Base-by-base conservation (phyloP, 1,284 basidiomycete species). In the Sutorius eximius region DNA sequence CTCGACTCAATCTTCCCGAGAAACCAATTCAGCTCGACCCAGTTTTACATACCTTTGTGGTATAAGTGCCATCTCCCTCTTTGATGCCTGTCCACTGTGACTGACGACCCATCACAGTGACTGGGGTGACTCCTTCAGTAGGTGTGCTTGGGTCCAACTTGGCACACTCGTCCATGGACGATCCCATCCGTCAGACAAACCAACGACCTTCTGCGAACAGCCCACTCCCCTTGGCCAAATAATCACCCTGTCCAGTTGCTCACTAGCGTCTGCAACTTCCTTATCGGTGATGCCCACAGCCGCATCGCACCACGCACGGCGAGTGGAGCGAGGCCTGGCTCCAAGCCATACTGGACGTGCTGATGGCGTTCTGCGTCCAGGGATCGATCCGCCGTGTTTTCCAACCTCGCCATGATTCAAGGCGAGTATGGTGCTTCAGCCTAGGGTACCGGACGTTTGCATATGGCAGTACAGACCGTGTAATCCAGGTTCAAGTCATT, bases 251-350 rank as follows among this genome's bases (percentile, higher is more conserved):
- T 66, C 1, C 70, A 73, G 7, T 71, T 74, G 4, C 76, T 79
- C 1, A 75, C 70, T n/a, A 76, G 75, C 48, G 78, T 76, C 4
- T 67, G 70, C 18, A 73, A 77, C 52, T 74, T 82, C 55, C 72
- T 82, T 12, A 54, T 81, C 5, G 69, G 77, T 2, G 79, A 81
- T 52, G 75, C 70, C 33, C 81, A 82, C 32, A 79, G 80, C n/a
- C n/a, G n/a, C n/a, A n/a, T 7, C 71, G 73, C 13, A 79, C 80
- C 2, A 63, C 38, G 1, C 67, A 70, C 3, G 65, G 72, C 2
- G 57, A 66, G 0, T 67, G 61, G 33, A 80, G 79, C 11, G 70
- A 81, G 57, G 68, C 72, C 8, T 81, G 73, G 70, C 74, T 80
- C 49, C 69, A 73, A 40, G 57, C 65, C 3, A 58, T 81, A 16